phyloP scores from a whole-genome alignment of 805 yeast species.

The Metschnikowia borealis region DNA sequence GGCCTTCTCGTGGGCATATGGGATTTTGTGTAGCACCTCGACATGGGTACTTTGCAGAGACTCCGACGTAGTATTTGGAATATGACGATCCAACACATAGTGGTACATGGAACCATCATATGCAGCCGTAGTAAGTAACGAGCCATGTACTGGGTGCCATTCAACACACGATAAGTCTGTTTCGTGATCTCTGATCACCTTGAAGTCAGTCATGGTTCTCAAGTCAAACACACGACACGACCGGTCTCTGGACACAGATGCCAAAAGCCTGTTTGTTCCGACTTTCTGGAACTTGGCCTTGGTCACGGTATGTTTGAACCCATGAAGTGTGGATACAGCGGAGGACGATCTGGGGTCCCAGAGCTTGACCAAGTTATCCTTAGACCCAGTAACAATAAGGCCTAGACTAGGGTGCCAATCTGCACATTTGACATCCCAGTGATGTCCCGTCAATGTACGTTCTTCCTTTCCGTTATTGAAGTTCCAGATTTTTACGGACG shows the following conservation, averaged over 20 bases:
- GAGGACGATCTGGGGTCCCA: constrained; percentile 92
- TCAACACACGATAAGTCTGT: constrained; percentile 79
- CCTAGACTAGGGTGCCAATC: constrained; percentile 96
- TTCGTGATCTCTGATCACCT: constrained; percentile 72
- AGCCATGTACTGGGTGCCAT: constrained; percentile 90
- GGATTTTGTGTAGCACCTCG: constrained; percentile 59
- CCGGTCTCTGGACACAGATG: constrained; percentile 85
- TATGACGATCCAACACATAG: constrained; percentile 56
- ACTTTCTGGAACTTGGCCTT: constrained; percentile 80
- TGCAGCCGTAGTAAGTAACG: constrained; percentile 77
- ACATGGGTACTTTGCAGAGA: constrained; percentile 17
- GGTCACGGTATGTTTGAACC: constrained; percentile 92
- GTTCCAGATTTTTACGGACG: constrained; percentile 87
- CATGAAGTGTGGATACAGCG: constrained; percentile 77
- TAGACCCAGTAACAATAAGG: constrained; percentile 85
- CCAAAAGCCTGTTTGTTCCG: constrained; percentile 68
- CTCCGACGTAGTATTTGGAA: constrained; percentile 30
- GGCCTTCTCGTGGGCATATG: constrained; percentile 93
- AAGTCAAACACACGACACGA: constrained; percentile 86
- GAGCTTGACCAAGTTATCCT: constrained; percentile 85
- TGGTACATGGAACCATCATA: constrained; percentile 86
- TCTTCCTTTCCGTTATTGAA: constrained; percentile 87
- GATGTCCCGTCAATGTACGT: constrained; percentile 79
- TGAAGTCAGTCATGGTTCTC: constrained; percentile 74
- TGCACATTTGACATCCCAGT: constrained; percentile 97